phyloP scores from a whole-genome alignment of 306 rosid species.

The Crataegus laevigata region DNA sequence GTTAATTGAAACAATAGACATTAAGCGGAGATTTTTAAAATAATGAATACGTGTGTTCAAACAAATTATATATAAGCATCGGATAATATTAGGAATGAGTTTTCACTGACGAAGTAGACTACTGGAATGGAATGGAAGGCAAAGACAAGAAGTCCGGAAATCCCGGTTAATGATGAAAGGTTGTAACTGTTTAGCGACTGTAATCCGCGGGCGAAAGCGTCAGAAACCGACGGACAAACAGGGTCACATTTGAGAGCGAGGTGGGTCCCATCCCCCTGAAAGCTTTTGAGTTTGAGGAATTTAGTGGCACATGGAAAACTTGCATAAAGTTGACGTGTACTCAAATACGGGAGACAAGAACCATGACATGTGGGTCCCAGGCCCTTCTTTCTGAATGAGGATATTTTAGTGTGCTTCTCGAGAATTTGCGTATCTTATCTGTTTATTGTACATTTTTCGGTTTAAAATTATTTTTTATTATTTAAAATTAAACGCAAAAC shows the following conservation, averaged over 20 bases:
- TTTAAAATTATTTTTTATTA: no score
- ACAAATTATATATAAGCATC: no score
- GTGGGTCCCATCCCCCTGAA: slow-evolving; percentile 16
- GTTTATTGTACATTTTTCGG: fast-evolving
- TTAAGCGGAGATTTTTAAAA: fast-evolving
- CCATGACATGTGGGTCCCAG: slow-evolving; percentile 24
- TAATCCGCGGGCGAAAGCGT: slow-evolving; percentile 1
- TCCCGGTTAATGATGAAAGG: neutral
- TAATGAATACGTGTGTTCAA: no score
- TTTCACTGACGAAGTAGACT: neutral
- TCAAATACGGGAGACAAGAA: neutral
- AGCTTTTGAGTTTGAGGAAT: neutral
- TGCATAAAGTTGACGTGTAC: slow-evolving; percentile 30
- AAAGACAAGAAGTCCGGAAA: neutral
- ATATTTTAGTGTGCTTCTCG: no score
- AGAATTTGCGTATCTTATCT: fast-evolving
- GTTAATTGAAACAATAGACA: no score
- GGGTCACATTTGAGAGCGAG: slow-evolving; percentile 30
- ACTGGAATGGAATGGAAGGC: neutral
- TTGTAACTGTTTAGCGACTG: neutral
- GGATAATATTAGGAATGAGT: no score
- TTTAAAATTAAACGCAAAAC: no score
- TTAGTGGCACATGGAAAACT: slow-evolving; percentile 15
- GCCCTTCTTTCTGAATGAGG: neutral
- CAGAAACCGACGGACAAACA: slow-evolving; percentile 35